phyloP scores from a whole-genome alignment of 192 early-diverging fungal genomes.

The Coemansia sp. region DNA sequence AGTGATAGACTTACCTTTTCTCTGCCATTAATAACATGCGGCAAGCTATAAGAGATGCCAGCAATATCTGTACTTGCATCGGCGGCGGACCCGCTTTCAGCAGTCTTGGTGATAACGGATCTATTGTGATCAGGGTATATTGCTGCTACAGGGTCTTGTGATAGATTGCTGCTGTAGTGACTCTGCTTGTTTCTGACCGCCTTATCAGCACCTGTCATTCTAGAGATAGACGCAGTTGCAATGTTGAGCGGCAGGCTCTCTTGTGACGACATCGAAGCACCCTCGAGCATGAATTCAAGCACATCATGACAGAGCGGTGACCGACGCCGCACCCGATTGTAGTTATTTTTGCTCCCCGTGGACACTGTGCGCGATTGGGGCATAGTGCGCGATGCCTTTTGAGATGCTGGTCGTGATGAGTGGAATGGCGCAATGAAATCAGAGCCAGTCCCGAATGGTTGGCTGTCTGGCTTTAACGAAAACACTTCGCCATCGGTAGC shows the following conservation, averaged over 20 bases:
- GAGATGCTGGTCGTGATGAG: constrained; percentile 5
- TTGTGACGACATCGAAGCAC: constrained; percentile 39
- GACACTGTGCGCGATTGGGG: constrained; percentile 11
- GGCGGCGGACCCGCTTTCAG: no score
- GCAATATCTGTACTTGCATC: no score
- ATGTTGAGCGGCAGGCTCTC: constrained; percentile 26
- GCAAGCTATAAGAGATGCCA: no score
- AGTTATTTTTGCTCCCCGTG: constrained; percentile 12
- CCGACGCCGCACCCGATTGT: constrained; percentile 40
- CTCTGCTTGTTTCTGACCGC: no score
- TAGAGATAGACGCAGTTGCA: background rate
- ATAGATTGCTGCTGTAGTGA: no score
- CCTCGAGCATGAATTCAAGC: constrained; percentile 49
- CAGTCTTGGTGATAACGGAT: no score
- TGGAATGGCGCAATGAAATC: constrained; percentile 42
- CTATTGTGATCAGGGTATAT: no score
- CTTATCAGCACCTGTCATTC: background rate
- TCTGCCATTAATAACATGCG: no score
- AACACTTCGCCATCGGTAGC: background rate
- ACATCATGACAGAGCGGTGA: constrained; percentile 51
- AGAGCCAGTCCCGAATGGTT: background rate
- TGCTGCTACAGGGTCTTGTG: no score
- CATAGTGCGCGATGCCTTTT: constrained; percentile 2
- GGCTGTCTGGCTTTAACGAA: background rate
- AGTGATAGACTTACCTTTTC: no score